Evolutionary conservation across 257 asterid species (phyloP).

Genomic region (Solanum appendiculatum): DNA sequence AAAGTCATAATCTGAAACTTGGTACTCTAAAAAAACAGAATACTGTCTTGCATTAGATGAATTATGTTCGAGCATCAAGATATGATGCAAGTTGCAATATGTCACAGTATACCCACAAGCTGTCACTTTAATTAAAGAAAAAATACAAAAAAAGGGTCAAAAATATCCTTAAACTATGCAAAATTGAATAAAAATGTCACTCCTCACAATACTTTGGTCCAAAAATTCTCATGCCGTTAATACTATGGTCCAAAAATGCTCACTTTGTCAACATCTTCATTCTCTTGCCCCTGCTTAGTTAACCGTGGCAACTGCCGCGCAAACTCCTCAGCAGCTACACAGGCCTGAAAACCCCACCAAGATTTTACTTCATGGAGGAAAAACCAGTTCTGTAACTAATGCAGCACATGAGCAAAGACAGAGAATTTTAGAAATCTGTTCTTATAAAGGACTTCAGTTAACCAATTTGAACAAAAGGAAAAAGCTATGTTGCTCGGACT

Average conservation of each 20-base stretch:
- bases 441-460: no score
- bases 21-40: background rate
- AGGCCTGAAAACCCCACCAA: background rate
- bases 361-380: background rate
- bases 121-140: background rate
- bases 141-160: background rate
- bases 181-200: background rate
- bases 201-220: background rate
- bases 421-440: no score
- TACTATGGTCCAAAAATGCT: background rate
- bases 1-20: background rate
- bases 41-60: background rate
- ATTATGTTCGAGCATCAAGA: slow-evolving; percentile 85
- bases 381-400: background rate
- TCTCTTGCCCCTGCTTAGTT: background rate
- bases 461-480: no score
- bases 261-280: background rate
- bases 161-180: background rate
- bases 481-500: no score
- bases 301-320: background rate
- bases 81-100: slow-evolving; percentile 89
- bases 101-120: slow-evolving; percentile 86
- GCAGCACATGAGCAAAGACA: no score
- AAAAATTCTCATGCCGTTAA: background rate
- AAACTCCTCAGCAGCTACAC: background rate